A percentile compares a stretch with the other conserved stretches of the same genome.
phyloP scores from a whole-genome alignment of 768 basidiomycete species.

The Leccinellum albellum region DNA sequence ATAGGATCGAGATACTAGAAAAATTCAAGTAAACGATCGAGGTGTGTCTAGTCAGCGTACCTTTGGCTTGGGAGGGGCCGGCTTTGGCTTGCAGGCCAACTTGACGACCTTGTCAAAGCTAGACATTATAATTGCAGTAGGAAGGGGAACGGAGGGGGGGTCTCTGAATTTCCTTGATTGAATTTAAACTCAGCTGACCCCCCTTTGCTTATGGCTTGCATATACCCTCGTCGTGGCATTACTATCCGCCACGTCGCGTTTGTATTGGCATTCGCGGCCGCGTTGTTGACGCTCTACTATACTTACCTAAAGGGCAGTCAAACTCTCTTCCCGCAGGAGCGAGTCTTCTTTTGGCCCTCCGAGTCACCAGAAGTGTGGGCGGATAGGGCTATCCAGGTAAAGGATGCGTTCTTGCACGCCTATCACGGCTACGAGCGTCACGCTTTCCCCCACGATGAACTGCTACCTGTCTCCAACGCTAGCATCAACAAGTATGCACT shows the following conservation, averaged over 20 bases:
- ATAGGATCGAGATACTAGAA: constrained; percentile 91
- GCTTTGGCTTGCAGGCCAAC: constrained; percentile 95
- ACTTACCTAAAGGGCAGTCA: background rate
- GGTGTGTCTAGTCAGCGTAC: constrained; percentile 36
- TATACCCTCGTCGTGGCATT: constrained; percentile 13
- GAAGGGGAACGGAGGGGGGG: background rate
- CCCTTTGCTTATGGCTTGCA: background rate
- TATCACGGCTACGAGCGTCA: constrained; percentile 62
- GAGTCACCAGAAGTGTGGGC: constrained; percentile 44
- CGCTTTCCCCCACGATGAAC: constrained; percentile 63
- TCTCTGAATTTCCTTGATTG: constrained; percentile 3
- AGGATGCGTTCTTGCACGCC: constrained; percentile 60
- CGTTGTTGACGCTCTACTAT: constrained; percentile 21
- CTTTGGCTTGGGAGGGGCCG: constrained; percentile 93
- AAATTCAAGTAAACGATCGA: background rate
- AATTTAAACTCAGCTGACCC: constrained; percentile 26
- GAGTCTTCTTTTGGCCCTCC: constrained; percentile 15
- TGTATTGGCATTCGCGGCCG: constrained; percentile 9
- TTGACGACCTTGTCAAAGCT: constrained; percentile 92
- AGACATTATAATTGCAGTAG: constrained; percentile 44
- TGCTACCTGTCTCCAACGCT: constrained; percentile 48
- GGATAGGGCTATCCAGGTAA: constrained; percentile 52
- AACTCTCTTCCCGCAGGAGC: constrained; percentile 8
- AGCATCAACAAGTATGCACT: constrained; percentile 48
- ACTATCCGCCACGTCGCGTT: constrained; percentile 23